Evolutionary conservation across 352 stramenopile species (phyloP), one percentile per base, ranked within the genome.

Genomic region (Globisporangium rhizosaccharum): DNA sequence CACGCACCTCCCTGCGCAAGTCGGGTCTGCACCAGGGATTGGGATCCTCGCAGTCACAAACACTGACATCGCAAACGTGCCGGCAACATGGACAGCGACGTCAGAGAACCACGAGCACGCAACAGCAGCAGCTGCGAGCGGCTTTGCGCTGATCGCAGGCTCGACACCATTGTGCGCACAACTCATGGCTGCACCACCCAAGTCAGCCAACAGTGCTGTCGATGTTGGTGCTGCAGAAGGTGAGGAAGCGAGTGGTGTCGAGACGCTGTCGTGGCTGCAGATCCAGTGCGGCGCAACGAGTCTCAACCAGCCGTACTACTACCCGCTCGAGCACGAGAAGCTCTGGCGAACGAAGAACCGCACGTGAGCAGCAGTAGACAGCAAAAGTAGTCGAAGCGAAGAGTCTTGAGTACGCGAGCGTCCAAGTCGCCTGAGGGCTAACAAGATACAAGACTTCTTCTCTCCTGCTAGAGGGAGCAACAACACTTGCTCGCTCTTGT

Each of bases 241-340:
- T 23, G 23, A 17, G 2, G 39, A 45, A 17, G 39, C 23, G 23
- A 26, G 23, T 12, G 12, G 10, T 20, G 2, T 18, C 37, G 15
- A 18, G 39, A 49, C 6, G 28, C 53, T n/a, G 4, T n/a, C 42
- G 12, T 59, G 42, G 61, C 51, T 45, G 23, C n/a, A 42, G 17
- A 30, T 37, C 45, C 39, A n/a, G 33, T 49, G 37, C 4, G 18
- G 14, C 6, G 37, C 20, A 2, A 7, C 17, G 12, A 8, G 11
- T 10, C 36, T n/a, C n/a, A 36, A 48, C 33, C 20, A 28, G 42
- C 20, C 42, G 26, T 60, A 18, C 46, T 30, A 14, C 20, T 60
- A 46, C 46, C 42, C 42, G 17, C 42, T 53, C 42, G 46, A 59
- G 45, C 10, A 36, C 18, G 53, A 45, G 20, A 41, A n/a, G 53